Conservation (phyloP, 805 yeast species). For the Zygoascus tannicola region DNA sequence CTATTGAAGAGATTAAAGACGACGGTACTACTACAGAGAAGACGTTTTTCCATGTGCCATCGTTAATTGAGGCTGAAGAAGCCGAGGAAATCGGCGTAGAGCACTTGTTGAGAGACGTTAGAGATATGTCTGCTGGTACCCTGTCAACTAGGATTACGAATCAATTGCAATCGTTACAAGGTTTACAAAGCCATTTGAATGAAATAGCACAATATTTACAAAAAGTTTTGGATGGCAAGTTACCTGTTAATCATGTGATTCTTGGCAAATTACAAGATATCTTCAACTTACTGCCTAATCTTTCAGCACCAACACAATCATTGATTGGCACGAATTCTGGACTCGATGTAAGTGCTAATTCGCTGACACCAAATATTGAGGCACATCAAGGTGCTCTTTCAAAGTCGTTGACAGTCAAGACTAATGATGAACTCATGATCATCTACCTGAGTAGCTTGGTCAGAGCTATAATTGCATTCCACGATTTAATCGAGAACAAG, state of each 20-base stretch:
- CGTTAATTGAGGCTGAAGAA: constrained; percentile 91
- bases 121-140: constrained; percentile 95
- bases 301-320: constrained; percentile 30
- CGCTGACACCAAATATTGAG: constrained; percentile 6
- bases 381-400: constrained; percentile 42
- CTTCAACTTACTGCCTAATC: constrained; percentile 84
- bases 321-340: constrained; percentile 9
- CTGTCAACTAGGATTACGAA: constrained; percentile 79
- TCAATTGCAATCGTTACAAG: constrained; percentile 80
- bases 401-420: constrained; percentile 79
- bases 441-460: constrained; percentile 83
- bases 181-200: constrained; percentile 66
- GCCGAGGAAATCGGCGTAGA: constrained; percentile 99
- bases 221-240: constrained; percentile 56
- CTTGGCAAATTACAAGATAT: constrained; percentile 91
- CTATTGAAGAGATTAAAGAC: constrained; percentile 90
- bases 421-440: constrained; percentile 94
- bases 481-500: constrained; percentile 92
- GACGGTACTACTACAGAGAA: constrained; percentile 91
- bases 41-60: constrained; percentile 89
- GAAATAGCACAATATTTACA: constrained; percentile 73
- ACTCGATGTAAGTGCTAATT: constrained; percentile 7
- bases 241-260: constrained; percentile 85
- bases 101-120: constrained; percentile 83
- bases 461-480: constrained; percentile 91